Conservation (phyloP, 495 filamentous ascomycete genomes). For the Penicillium angulare region DNA sequence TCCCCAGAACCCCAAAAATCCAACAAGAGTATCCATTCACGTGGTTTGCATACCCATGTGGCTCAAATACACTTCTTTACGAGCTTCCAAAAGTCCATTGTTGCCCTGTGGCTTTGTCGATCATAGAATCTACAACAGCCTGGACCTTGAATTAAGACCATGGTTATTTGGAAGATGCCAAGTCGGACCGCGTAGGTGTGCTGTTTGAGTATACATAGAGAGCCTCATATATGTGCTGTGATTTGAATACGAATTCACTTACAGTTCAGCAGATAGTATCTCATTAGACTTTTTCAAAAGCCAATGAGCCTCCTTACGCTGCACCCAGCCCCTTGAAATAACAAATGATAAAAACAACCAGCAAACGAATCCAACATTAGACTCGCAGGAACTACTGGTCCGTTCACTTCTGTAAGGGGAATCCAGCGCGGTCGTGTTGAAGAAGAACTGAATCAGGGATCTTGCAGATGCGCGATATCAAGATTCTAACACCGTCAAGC, state of each 20-base stretch:
- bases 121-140: no score
- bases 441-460: constrained; percentile 7
- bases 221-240: no score
- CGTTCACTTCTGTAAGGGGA: constrained; percentile 23
- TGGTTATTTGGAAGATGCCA: no score
- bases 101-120: no score
- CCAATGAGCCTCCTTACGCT: constrained; percentile 12
- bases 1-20: neutral
- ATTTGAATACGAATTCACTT: constrained; percentile 3
- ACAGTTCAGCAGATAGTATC: no score
- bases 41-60: neutral
- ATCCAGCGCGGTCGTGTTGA: neutral
- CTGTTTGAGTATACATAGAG: no score
- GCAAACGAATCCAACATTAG: neutral
- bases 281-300: no score
- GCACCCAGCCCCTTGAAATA: constrained; percentile 11
- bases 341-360: neutral
- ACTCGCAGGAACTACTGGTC: constrained; percentile 23
- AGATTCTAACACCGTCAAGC: neutral
- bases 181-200: no score
- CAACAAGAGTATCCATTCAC: constrained; percentile 1
- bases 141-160: no score
- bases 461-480: constrained; percentile 3
- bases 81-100: neutral
- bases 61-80: neutral